These are phyloP conservation scores for Psidium friedrichsthalianum DNA, from an alignment of 345 rosid species.

Conservation along the genomic window DNA sequence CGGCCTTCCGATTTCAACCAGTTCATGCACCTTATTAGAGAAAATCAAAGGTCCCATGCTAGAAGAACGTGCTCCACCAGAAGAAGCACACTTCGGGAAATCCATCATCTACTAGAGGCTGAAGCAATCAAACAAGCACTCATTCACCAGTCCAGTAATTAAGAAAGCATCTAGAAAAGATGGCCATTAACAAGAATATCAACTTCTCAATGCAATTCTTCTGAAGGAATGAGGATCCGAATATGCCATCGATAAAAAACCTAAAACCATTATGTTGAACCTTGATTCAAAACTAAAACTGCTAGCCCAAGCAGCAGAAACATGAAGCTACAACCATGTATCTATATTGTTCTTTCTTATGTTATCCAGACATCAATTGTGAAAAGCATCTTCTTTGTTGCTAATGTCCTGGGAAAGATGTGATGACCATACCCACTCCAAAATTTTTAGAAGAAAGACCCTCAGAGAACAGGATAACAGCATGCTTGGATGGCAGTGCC, in stretches of 20 bases:
- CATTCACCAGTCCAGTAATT: not conserved
- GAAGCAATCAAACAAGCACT: not conserved
- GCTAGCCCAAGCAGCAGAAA: not conserved
- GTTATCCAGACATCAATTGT: not conserved
- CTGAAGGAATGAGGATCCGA: not conserved
- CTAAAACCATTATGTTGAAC: not conserved
- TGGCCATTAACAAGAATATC: not conserved
- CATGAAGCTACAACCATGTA: not conserved
- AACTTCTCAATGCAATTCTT: not conserved
- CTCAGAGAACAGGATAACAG: not conserved
- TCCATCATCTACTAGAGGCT: slow-evolving; percentile 30
- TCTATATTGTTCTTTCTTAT: not conserved
- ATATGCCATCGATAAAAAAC: not conserved
- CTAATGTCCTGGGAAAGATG: not conserved
- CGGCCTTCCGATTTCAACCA: slow-evolving; percentile 28
- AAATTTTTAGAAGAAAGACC: not conserved
- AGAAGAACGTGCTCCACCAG: slow-evolving; percentile 32
- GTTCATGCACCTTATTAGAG: slow-evolving; percentile 27
- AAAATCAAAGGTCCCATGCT: slow-evolving; percentile 31
- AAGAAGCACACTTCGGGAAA: slow-evolving; percentile 29
- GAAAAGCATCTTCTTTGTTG: not conserved
- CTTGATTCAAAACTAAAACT: not conserved
- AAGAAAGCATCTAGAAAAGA: not conserved
- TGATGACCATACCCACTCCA: not conserved
- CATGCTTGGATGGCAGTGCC: not conserved